Evolutionary conservation across 2,329 filamentous ascomycete genomes (phyloP), one percentile per base, ranked within the genome.

Genomic region (Aspergillus sp.): DNA sequence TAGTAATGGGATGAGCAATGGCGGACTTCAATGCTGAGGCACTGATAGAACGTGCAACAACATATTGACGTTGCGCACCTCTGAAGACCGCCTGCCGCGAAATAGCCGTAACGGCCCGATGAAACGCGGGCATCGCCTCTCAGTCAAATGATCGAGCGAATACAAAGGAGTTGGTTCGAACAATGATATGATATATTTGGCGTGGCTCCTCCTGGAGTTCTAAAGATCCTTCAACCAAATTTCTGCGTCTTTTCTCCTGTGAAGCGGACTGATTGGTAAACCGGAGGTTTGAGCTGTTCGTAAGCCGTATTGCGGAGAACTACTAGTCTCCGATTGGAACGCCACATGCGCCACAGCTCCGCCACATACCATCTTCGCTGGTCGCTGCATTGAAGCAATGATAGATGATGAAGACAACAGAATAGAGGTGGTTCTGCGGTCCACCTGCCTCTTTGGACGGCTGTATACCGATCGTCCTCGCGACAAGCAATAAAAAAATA

Each of bases 1-100:
- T 81, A 10, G 84, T 86, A 57, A 85, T 80, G 63, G 85, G 81
- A 59, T 87, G 79, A 13, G 85, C 84, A 52, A 83, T 82, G 8
- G 85, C 85, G 55, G 76, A 72, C 61, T 78, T 79, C 32, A 67
- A 64, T 17, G 69, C 60, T 13, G 73, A 72, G 3, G 71, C 74
- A 63, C 78, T 74, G 38, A 79, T 71, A 59, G 59, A 70, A 32
- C 74, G 75, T 47, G 61, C 62, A 43, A 65, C 17, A 21, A 63
- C 63, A 30, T 60, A 41, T 60, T 64, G 62, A 50, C 51, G 63
- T 54, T 64, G 65, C 13, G 59, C 52, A 39, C 60, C 17, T 7
- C 58, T 59, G 48, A 61, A 66, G 17, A 64, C 32, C 50, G 67
- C 61, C 59, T 62, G 68, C 53, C 61, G 64, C 5, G 66, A 62